phyloP scores from a whole-genome alignment of 257 asterid genomes.

The Striga asiatica region DNA sequence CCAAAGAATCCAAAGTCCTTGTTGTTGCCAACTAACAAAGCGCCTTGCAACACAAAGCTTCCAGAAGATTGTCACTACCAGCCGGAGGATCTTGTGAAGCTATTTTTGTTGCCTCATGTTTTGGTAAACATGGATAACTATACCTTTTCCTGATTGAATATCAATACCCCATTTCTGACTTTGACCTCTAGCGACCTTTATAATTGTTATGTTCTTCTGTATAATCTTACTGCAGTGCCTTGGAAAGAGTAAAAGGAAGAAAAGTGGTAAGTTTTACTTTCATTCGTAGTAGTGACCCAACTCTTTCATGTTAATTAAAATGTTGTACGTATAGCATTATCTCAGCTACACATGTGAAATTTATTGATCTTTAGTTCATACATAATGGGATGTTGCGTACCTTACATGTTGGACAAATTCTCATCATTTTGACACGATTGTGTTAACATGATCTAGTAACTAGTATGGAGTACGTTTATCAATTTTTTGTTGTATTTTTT shows the following conservation, averaged over 20 bases:
- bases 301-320: not conserved
- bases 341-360: not conserved
- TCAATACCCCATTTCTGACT: not conserved
- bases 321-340: not conserved
- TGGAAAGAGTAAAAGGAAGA: slow-evolving; percentile 56
- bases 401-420: not conserved
- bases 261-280: slow-evolving; percentile 35
- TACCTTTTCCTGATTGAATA: not conserved
- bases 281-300: not conserved
- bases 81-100: slow-evolving; percentile 92
- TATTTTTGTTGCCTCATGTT: slow-evolving; percentile 73
- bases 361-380: not conserved
- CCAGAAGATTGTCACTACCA: slow-evolving; percentile 98
- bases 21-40: slow-evolving; percentile 60
- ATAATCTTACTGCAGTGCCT: slow-evolving; percentile 58
- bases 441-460: not conserved
- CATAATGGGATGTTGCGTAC: not conserved
- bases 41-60: slow-evolving; percentile 61
- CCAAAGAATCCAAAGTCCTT: slow-evolving; percentile 81
- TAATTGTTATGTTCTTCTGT: slow-evolving; percentile 12
- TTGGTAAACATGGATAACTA: slow-evolving; percentile 36
- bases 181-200: not conserved
- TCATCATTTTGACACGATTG: not conserved
- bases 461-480: no score
- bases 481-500: not conserved